Evolutionary conservation across 768 basidiomycete genomes (phyloP).

Genomic region (Lactifluus pinguis): DNA sequence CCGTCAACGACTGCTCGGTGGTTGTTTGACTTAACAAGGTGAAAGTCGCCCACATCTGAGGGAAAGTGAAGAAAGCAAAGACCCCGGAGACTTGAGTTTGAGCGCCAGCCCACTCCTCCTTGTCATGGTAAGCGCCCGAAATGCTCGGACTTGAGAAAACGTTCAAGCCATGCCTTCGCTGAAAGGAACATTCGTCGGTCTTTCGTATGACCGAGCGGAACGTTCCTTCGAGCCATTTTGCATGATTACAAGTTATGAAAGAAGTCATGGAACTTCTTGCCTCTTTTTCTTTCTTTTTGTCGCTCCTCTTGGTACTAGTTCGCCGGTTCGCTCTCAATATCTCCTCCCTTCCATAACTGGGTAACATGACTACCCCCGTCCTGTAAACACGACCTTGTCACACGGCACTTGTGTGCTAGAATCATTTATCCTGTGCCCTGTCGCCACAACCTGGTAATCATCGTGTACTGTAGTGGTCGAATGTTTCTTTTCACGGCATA

Average conservation of each 20-base stretch:
- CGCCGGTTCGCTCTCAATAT: neutral
- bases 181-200: slow-evolving; percentile 10
- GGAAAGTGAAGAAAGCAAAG: too few species aligned
- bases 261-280: slow-evolving; percentile 1
- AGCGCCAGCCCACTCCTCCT: too few species aligned
- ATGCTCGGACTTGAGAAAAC: slow-evolving; percentile 7
- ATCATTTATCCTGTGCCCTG: neutral
- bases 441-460: neutral
- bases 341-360: neutral
- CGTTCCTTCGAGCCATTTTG: slow-evolving; percentile 1
- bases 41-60: too few species aligned
- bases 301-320: neutral
- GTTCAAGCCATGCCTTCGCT: neutral
- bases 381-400: neutral
- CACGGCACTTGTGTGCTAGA: neutral
- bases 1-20: too few species aligned
- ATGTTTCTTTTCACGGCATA: neutral
- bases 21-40: too few species aligned
- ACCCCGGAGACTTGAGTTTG: slow-evolving; percentile 10
- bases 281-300: neutral
- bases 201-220: slow-evolving; percentile 11
- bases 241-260: neutral
- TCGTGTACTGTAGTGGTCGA: neutral
- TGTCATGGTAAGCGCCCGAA: slow-evolving; percentile 7
- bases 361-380: neutral